Evolutionary conservation across 495 filamentous ascomycete species (phyloP).

Genomic region (Trichocladium uniseriatum): DNA sequence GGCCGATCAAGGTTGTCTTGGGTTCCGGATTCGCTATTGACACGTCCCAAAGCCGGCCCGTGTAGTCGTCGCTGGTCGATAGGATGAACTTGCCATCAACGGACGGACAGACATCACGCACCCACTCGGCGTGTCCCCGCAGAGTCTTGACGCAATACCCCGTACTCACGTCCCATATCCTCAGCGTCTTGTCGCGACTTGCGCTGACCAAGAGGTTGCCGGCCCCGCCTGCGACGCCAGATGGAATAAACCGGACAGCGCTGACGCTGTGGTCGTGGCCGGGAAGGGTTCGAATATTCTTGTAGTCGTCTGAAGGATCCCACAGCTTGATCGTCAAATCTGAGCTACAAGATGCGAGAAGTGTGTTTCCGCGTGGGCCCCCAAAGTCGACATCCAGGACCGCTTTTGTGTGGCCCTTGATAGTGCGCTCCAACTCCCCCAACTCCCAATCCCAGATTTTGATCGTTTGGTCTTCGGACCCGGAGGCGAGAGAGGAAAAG

Average conservation of each 20-base stretch:
- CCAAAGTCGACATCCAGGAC: conserved; percentile 89
- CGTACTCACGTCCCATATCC: conserved; percentile 89
- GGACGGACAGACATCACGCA: conserved; percentile 74
- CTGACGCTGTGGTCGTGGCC: conserved; percentile 92
- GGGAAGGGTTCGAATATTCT: conserved; percentile 84
- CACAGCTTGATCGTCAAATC: conserved; percentile 94
- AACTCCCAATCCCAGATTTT: conserved; percentile 99
- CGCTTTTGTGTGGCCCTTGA: conserved; percentile 88
- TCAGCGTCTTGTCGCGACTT: conserved; percentile 70
- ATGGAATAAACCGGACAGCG: conserved; percentile 80
- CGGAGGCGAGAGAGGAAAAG: conserved; percentile 85
- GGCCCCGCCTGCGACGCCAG: conserved; percentile 56
- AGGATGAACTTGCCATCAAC: conserved; percentile 76
- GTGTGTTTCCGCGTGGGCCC: conserved; percentile 71
- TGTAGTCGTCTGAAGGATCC: conserved; percentile 91
- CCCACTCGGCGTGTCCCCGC: conserved; percentile 78
- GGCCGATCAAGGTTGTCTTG: conserved; percentile 74
- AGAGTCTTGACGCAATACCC: conserved; percentile 87
- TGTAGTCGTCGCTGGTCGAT: conserved; percentile 73
- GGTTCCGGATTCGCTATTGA: conserved; percentile 58
- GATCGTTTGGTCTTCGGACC: conserved; percentile 77
- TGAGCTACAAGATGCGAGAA: conserved; percentile 82
- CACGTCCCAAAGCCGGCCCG: conserved; percentile 76
- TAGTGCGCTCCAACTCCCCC: conserved; percentile 80
- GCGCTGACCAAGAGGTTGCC: conserved; percentile 77